Conservation (phyloP, 257 asterid species). For the Scutellaria baicalensis region DNA sequence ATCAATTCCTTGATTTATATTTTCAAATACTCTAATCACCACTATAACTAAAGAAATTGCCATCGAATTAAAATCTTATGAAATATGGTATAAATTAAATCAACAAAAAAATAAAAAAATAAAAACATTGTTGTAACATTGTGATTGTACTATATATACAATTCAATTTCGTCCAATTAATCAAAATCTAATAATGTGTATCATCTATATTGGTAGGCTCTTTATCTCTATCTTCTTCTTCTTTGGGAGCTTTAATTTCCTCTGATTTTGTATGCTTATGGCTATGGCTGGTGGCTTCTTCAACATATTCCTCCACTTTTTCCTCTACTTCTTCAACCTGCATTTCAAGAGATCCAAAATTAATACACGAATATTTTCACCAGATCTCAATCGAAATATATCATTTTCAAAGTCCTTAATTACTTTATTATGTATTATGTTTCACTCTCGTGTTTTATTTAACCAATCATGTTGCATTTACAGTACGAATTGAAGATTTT, state of each 20-base stretch:
- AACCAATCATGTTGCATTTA: no score
- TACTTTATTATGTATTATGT: not conserved
- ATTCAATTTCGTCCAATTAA: not conserved
- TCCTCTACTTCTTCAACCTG: slow-evolving; percentile 45
- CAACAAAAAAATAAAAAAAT: not conserved
- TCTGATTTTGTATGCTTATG: not conserved
- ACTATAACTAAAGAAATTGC: no score
- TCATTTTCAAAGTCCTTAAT: not conserved
- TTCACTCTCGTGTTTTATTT: not conserved
- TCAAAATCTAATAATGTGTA: not conserved
- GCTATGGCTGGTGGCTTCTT: slow-evolving; percentile 7
- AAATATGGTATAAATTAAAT: no score
- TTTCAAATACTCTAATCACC: no score
- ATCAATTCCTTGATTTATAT: no score
- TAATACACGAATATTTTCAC: not conserved
- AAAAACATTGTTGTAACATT: not conserved
- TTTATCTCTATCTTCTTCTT: not conserved
- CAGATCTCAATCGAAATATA: not conserved
- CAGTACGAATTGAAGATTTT: not conserved
- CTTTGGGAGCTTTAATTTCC: not conserved
- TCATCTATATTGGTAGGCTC: not conserved
- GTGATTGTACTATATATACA: not conserved
- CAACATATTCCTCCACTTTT: slow-evolving; percentile 24
- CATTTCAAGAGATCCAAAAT: not conserved
- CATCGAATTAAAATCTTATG: no score